Evolutionary conservation across 2,329 filamentous ascomycete species (phyloP).

Genomic region (Fusarium incarnatum): DNA sequence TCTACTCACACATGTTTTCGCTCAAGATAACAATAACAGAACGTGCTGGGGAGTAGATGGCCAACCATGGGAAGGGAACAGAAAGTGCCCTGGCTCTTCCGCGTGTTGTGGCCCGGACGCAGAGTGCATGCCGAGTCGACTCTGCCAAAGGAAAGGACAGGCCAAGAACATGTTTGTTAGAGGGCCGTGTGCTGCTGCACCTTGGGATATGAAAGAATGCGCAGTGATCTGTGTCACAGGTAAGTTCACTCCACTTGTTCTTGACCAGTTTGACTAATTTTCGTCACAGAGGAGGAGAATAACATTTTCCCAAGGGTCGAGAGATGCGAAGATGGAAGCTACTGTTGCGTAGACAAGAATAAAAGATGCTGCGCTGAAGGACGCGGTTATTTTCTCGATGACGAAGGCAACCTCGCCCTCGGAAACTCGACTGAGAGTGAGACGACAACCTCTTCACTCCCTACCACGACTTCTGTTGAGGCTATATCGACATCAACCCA

Average conservation of each 20-base stretch:
- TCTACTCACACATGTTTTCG: neutral
- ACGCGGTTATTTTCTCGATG: conserved; percentile 25
- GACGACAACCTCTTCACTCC: neutral
- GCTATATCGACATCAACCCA: neutral
- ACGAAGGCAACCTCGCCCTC: conserved; percentile 1
- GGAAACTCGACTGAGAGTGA: neutral
- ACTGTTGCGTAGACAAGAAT: conserved; percentile 35
- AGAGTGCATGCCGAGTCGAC: conserved; percentile 29
- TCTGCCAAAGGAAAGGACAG: conserved; percentile 29
- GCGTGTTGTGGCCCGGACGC: conserved; percentile 30
- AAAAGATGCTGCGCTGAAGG: conserved; percentile 25
- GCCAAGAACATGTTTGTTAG: conserved; percentile 25
- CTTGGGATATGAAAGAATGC: conserved; percentile 24
- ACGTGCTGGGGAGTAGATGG: neutral
- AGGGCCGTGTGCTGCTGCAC: conserved; percentile 32
- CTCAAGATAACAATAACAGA: neutral
- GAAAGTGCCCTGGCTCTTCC: conserved; percentile 19
- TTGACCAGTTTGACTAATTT: neutral
- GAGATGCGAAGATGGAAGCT: conserved; percentile 33
- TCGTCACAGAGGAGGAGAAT: conserved; percentile 8
- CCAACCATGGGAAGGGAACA: conserved; percentile 17
- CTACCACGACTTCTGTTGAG: neutral
- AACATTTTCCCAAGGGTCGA: conserved; percentile 28
- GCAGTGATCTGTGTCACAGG: conserved; percentile 28
- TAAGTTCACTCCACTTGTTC: neutral